A percentile compares a stretch with the other conserved stretches of the same genome.
Evolutionary conservation across 768 basidiomycete species (phyloP).

Genomic region (Atractiella rhizophila): DNA sequence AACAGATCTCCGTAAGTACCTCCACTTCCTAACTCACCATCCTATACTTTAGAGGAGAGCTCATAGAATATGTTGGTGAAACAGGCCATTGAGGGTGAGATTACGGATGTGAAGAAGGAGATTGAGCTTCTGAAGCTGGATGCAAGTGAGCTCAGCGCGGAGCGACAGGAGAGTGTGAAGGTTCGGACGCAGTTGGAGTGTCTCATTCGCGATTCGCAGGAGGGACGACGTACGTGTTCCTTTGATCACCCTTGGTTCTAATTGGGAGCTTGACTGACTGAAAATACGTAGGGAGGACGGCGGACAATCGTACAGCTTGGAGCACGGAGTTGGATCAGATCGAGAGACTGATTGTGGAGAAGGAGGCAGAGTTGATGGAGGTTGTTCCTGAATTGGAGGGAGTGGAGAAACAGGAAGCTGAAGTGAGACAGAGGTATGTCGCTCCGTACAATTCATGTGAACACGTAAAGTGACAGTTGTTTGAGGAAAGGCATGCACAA

Average conservation of each 20-base stretch:
- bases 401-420: constrained; percentile 26
- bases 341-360: constrained; percentile 35
- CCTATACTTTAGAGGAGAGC: not conserved
- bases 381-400: constrained; percentile 46
- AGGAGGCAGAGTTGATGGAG: constrained; percentile 36
- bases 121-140: constrained; percentile 44
- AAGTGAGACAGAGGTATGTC: no score
- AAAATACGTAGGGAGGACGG: constrained; percentile 25
- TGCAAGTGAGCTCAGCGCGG: constrained; percentile 49
- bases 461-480: no score
- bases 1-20: constrained; percentile 45
- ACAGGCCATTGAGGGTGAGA: not conserved
- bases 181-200: constrained; percentile 68
- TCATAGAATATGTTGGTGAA: constrained; percentile 27
- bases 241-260: not conserved
- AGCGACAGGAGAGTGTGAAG: constrained; percentile 65
- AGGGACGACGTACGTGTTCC: constrained; percentile 29
- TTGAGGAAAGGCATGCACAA: constrained; percentile 47
- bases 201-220: constrained; percentile 46
- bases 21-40: not conserved
- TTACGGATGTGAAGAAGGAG: constrained; percentile 24
- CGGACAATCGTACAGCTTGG: constrained; percentile 37
- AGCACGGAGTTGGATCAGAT: constrained; percentile 40
- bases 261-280: not conserved
- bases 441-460: no score